phyloP scores from a whole-genome alignment of 129 eudicot species.

The Pulicaria dysenterica region DNA sequence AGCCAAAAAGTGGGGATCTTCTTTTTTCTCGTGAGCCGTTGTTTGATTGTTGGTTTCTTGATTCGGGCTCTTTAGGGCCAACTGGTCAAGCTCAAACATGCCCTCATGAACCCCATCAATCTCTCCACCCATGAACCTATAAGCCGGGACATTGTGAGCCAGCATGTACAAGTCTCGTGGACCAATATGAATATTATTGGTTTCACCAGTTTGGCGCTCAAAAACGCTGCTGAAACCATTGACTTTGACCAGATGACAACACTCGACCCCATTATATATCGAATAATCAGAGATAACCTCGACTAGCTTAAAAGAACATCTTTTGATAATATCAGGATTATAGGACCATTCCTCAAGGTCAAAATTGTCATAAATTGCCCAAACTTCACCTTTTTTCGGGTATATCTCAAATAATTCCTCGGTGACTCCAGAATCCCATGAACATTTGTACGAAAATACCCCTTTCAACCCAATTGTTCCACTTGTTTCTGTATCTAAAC shows the following conservation, averaged over 20 bases:
- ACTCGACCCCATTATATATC: slow-evolving; percentile 42
- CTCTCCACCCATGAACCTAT: slow-evolving; percentile 52
- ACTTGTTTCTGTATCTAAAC: slow-evolving; percentile 40
- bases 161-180: slow-evolving; percentile 51
- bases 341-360: slow-evolving; percentile 64
- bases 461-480: slow-evolving; percentile 34
- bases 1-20: slow-evolving; percentile 23
- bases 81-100: slow-evolving; percentile 60
- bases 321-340: slow-evolving; percentile 44
- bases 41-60: slow-evolving; percentile 25
- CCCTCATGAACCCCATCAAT: slow-evolving; percentile 43
- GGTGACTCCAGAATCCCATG: slow-evolving; percentile 44
- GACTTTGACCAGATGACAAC: slow-evolving; percentile 48
- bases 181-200: slow-evolving; percentile 33
- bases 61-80: slow-evolving; percentile 35
- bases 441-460: slow-evolving; percentile 51
- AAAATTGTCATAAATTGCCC: slow-evolving; percentile 71
- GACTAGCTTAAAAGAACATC: slow-evolving; percentile 45
- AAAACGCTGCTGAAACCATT: slow-evolving; percentile 50
- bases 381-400: slow-evolving; percentile 61
- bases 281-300: slow-evolving; percentile 52
- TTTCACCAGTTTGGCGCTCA: slow-evolving; percentile 41
- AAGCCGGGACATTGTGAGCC: slow-evolving; percentile 56
- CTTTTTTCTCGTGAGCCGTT: slow-evolving; percentile 24
- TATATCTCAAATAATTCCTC: slow-evolving; percentile 55